phyloP scores from a whole-genome alignment of 1,284 basidiomycete genomes.

The Pseudozyma hubeiensis region DNA sequence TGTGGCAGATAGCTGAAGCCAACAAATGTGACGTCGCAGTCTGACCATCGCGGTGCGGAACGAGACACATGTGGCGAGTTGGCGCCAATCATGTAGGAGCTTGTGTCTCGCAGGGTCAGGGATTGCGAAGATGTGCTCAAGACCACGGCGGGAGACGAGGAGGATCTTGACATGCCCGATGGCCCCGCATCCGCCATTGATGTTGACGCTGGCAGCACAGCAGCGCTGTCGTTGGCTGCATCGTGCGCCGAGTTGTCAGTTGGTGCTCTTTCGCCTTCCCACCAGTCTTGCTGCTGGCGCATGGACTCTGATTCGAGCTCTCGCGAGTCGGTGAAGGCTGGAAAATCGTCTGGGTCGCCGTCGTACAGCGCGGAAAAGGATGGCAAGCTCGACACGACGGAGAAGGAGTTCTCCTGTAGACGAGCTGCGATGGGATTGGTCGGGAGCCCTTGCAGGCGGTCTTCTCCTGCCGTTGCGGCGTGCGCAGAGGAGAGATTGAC shows the following conservation, averaged over 20 bases:
- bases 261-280: slow-evolving; percentile 7
- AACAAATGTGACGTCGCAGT: slow-evolving; percentile 54
- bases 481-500: slow-evolving; percentile 26
- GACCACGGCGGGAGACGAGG: slow-evolving; percentile 36
- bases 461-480: slow-evolving; percentile 1
- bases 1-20: slow-evolving; percentile 61
- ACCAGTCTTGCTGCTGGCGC: slow-evolving; percentile 25
- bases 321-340: slow-evolving; percentile 56
- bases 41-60: slow-evolving; percentile 47
- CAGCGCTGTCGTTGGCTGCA: not conserved
- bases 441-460: slow-evolving; percentile 2
- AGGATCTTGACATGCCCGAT: slow-evolving; percentile 31
- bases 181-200: not conserved
- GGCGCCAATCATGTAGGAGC: slow-evolving; percentile 1
- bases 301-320: slow-evolving; percentile 32
- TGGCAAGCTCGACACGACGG: slow-evolving; percentile 51
- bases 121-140: slow-evolving; percentile 15
- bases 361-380: slow-evolving; percentile 61
- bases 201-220: slow-evolving; percentile 1
- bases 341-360: slow-evolving; percentile 62
- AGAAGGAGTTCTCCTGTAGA: slow-evolving; percentile 29
- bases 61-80: slow-evolving; percentile 23
- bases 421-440: slow-evolving; percentile 13
- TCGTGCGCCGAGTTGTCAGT: not conserved
- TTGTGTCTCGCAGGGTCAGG: slow-evolving; percentile 10